Evolutionary conservation across 2,329 filamentous ascomycete genomes (phyloP).

Genomic region (Magnaporthiopsis rhizophila): DNA sequence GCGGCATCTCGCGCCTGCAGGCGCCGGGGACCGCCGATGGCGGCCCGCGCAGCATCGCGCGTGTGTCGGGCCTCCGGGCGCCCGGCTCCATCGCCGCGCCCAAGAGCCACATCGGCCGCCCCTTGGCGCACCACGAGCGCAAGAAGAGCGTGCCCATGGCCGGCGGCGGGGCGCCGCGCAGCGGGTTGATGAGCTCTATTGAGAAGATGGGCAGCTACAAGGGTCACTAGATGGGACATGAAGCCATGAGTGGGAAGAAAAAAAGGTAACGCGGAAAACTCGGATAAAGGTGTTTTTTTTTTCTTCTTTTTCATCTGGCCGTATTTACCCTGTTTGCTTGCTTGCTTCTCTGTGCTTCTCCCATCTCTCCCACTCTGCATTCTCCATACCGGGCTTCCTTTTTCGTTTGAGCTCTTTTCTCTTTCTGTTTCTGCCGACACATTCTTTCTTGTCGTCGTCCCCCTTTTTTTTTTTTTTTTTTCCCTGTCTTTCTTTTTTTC

Average conservation of each 20-base stretch:
- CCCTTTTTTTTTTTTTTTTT: constrained; percentile 41
- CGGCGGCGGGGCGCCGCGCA: constrained; percentile 34
- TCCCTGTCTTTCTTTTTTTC: constrained; percentile 31
- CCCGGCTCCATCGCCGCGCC: constrained; percentile 41
- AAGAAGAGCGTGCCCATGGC: constrained; percentile 30
- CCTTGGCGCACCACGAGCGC: constrained; percentile 30
- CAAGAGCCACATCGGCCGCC: constrained; percentile 40
- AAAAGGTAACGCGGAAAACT: neutral
- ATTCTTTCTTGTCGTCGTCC: too few relatives aligned
- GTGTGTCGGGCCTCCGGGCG: constrained; percentile 48
- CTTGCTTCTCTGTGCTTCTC: neutral
- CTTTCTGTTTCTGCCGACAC: neutral
- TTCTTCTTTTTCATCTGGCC: neutral
- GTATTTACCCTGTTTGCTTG: neutral
- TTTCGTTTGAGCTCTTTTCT: neutral
- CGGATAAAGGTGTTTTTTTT: neutral
- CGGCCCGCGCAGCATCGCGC: constrained; percentile 8
- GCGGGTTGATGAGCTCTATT: constrained; percentile 76
- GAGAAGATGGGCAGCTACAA: constrained; percentile 73
- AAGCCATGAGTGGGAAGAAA: neutral
- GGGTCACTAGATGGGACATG: constrained; percentile 18
- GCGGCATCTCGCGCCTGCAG: constrained; percentile 14
- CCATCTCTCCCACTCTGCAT: neutral
- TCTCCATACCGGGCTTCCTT: neutral
- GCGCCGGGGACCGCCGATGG: neutral